A percentile compares a stretch with the other conserved stretches of the same genome.
Conservation (phyloP, 495 filamentous ascomycete species). For the Polyplosphaeria fusca region DNA sequence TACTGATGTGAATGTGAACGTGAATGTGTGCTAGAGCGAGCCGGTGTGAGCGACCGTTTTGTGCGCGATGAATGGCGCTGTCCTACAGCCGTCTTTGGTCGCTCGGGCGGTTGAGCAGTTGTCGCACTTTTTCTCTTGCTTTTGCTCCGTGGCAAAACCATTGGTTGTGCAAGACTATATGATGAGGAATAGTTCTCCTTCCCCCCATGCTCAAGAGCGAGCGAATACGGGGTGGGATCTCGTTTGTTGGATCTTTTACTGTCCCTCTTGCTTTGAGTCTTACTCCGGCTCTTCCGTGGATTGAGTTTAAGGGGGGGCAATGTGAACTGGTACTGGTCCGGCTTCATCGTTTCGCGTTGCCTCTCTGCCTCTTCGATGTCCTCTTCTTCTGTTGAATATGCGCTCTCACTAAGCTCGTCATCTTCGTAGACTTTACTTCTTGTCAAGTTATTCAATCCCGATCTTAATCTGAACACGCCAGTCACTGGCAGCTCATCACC, state of each 20-base stretch:
- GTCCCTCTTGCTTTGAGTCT: neutral
- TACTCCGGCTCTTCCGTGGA: slow-evolving; percentile 13
- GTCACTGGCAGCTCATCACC: slow-evolving; percentile 7
- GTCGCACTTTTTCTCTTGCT: slow-evolving; percentile 3
- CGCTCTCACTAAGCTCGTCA: slow-evolving; percentile 23
- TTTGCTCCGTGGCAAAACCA: neutral
- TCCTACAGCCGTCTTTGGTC: slow-evolving; percentile 7
- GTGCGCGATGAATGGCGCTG: slow-evolving; percentile 1
- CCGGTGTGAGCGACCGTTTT: slow-evolving; percentile 8
- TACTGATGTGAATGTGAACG: neutral
- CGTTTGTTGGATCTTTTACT: slow-evolving; percentile 8
- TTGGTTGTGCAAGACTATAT: slow-evolving; percentile 3
- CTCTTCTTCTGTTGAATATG: slow-evolving; percentile 17
- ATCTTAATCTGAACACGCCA: slow-evolving; percentile 10
- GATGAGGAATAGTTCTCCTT: slow-evolving; percentile 28
- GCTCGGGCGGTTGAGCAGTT: slow-evolving; percentile 2
- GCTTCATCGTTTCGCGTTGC: slow-evolving; percentile 1
- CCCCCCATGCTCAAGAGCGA: slow-evolving; percentile 17
- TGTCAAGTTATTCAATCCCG: slow-evolving; percentile 11
- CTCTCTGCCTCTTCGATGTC: slow-evolving; percentile 14
- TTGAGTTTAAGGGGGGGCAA: slow-evolving; percentile 16
- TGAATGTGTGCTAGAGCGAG: slow-evolving; percentile 6
- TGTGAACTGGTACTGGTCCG: slow-evolving; percentile 1
- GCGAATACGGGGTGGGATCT: slow-evolving; percentile 12
- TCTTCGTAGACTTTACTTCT: slow-evolving; percentile 23